Conservation (phyloP, 2,329 filamentous ascomycete genomes). For the Cucurbitaria berberidis region DNA sequence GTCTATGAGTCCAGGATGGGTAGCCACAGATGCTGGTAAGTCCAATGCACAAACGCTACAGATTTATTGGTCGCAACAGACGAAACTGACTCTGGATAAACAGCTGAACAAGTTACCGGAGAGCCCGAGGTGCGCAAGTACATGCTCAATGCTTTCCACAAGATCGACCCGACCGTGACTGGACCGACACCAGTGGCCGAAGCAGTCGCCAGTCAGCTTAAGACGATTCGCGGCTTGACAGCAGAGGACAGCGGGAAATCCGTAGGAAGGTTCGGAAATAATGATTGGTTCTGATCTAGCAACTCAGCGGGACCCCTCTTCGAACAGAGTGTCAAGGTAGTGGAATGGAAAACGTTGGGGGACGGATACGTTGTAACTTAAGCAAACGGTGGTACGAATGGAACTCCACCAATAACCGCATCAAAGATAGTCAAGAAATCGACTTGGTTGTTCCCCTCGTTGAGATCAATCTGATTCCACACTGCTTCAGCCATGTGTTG, state of each 20-base stretch:
- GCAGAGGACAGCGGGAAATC: constrained; percentile 19
- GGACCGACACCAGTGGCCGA: constrained; percentile 13
- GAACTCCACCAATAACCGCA: constrained; percentile 16
- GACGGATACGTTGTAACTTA: constrained; percentile 7
- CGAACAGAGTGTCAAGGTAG: constrained; percentile 4
- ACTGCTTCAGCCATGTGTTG: constrained; percentile 16
- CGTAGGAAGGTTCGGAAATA: too few species aligned
- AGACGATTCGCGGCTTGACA: constrained; percentile 11
- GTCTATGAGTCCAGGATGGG: constrained; percentile 45
- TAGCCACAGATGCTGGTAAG: constrained; percentile 30
- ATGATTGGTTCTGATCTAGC: too few species aligned
- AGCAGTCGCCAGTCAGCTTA: constrained; percentile 13
- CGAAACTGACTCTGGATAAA: too few species aligned
- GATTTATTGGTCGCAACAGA: constrained; percentile 1
- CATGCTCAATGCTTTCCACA: constrained; percentile 12
- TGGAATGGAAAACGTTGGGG: background rate
- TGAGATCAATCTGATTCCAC: constrained; percentile 19
- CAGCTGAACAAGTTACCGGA: constrained; percentile 15
- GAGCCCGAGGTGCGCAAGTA: constrained; percentile 16
- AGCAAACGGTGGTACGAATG: constrained; percentile 19
- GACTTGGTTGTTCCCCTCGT: constrained; percentile 13
- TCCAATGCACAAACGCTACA: constrained; percentile 11
- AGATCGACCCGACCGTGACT: constrained; percentile 14
- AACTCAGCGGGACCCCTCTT: constrained; percentile 3
- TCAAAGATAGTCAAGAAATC: constrained; percentile 18